Conservation (phyloP, 768 basidiomycete species). For the Mycena chlorophos region DNA sequence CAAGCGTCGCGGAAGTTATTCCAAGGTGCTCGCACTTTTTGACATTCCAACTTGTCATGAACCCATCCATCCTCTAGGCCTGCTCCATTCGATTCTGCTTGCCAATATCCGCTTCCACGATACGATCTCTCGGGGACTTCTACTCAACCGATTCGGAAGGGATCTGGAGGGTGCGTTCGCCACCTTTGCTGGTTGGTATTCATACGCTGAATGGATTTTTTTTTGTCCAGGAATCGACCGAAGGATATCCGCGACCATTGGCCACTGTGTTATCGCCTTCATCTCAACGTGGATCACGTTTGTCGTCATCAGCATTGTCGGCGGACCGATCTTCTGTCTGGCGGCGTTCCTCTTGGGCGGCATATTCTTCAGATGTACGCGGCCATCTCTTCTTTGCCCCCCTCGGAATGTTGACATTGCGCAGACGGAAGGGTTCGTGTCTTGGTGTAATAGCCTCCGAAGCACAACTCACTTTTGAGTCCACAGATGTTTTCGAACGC, state of each 20-base stretch:
- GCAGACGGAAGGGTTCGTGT: slow-evolving; percentile 30
- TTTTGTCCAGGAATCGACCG: slow-evolving; percentile 68
- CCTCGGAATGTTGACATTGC: slow-evolving; percentile 25
- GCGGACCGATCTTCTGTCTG: slow-evolving; percentile 71
- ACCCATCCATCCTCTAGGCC: slow-evolving; percentile 31
- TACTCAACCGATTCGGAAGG: slow-evolving; percentile 83
- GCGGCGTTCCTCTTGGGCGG: slow-evolving; percentile 55
- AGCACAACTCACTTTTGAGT: neutral
- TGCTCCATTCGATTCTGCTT: slow-evolving; percentile 79
- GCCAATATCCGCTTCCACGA: slow-evolving; percentile 91
- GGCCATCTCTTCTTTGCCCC: neutral
- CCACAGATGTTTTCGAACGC: slow-evolving; percentile 69
- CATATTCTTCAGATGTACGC: slow-evolving; percentile 55
- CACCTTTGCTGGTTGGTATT: neutral
- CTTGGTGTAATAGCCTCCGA: too few species aligned
- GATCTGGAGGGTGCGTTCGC: slow-evolving; percentile 76
- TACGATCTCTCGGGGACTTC: slow-evolving; percentile 79
- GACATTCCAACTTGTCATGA: neutral
- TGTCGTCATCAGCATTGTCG: slow-evolving; percentile 70
- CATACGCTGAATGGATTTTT: slow-evolving; percentile 16
- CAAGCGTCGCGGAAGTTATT: slow-evolving; percentile 76
- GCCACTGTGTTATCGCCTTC: slow-evolving; percentile 68
- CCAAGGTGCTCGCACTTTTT: slow-evolving; percentile 50
- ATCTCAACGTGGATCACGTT: slow-evolving; percentile 69
- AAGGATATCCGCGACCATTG: slow-evolving; percentile 78